Percentiles rank a stretch among this genome's conserved stretches.
phyloP scores from a whole-genome alignment of 306 rosid genomes.

The Corylus americana region DNA sequence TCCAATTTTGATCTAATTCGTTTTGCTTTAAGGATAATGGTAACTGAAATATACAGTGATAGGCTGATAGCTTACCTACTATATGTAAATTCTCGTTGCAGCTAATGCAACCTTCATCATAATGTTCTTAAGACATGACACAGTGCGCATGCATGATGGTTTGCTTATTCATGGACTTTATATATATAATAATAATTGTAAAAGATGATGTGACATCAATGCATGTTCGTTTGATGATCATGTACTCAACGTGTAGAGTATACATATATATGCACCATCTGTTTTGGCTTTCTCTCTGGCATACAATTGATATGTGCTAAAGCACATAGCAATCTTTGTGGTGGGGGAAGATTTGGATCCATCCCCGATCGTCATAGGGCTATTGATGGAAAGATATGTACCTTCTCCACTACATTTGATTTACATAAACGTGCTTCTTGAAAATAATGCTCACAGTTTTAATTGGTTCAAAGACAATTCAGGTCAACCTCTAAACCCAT shows the following conservation, averaged over 20 bases:
- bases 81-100: not conserved
- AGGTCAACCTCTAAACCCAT: not conserved
- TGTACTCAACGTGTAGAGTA: not conserved
- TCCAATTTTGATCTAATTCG: not conserved
- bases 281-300: not conserved
- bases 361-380: not conserved
- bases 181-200: not conserved
- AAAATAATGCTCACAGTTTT: not conserved
- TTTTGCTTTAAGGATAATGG: not conserved
- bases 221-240: not conserved
- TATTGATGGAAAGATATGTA: not conserved
- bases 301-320: slow-evolving; percentile 21
- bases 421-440: not conserved
- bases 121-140: not conserved
- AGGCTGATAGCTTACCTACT: slow-evolving; percentile 2
- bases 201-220: not conserved
- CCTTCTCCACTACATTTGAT: not conserved
- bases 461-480: not conserved
- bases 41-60: not conserved
- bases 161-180: not conserved
- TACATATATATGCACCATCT: not conserved
- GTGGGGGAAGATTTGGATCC: slow-evolving; percentile 24
- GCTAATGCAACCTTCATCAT: not conserved
- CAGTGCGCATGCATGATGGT: not conserved
- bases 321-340: slow-evolving; percentile 33